Conservation (phyloP, 306 rosid genomes). For the Crotalaria pallida region DNA sequence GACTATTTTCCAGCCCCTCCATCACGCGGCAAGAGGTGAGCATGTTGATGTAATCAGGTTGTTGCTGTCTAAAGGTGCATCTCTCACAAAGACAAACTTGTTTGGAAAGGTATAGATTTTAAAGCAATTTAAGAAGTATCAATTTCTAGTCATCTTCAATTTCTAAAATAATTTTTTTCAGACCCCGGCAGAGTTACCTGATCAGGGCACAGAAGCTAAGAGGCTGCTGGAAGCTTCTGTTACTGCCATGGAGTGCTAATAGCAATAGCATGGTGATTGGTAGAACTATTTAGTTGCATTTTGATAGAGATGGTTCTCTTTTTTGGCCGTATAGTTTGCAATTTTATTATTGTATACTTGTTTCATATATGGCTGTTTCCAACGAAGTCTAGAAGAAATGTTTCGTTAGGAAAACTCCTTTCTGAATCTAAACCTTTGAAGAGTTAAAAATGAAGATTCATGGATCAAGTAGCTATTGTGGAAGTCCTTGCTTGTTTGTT, state of each 20-base stretch:
- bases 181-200: constrained; percentile 72
- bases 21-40: constrained; percentile 93
- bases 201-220: constrained; percentile 58
- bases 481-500: not conserved
- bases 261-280: constrained; percentile 9
- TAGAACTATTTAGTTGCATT: not conserved
- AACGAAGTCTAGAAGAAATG: not conserved
- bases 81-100: constrained; percentile 50
- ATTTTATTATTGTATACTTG: not conserved
- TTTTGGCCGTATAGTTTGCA: not conserved
- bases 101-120: constrained; percentile 56
- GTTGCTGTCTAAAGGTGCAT: constrained; percentile 67
- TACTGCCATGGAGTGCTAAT: constrained; percentile 27
- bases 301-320: not conserved
- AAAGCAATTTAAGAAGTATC: not conserved
- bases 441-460: not conserved
- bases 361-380: not conserved
- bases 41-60: constrained; percentile 57
- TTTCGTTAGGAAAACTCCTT: not conserved
- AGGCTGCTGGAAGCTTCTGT: constrained; percentile 56
- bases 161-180: constrained; percentile 27
- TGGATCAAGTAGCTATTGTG: not conserved
- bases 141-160: not conserved
- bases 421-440: not conserved
- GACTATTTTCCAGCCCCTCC: constrained; percentile 67